phyloP scores from a whole-genome alignment of 768 basidiomycete species.

The Lentinula guzmanii region DNA sequence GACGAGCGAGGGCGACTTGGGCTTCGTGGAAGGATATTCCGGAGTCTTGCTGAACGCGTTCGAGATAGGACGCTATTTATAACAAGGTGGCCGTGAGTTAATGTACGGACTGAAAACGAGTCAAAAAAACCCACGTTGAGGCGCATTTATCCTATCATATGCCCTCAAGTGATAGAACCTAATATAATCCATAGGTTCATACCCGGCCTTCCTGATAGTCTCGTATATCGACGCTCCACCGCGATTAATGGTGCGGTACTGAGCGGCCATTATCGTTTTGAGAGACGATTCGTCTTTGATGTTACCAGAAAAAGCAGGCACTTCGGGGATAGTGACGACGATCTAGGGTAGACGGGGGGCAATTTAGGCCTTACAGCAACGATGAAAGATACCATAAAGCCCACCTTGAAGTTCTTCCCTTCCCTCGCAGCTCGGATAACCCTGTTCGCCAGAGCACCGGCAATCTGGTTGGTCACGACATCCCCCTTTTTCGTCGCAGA shows the following conservation, averaged over 20 bases:
- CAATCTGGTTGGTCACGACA: constrained; percentile 79
- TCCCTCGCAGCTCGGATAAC: constrained; percentile 74
- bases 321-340: constrained; percentile 81
- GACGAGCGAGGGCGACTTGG: constrained; percentile 75
- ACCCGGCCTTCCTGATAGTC: constrained; percentile 67
- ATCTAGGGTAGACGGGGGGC: constrained; percentile 40
- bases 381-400: not conserved
- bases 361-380: not conserved
- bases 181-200: constrained; percentile 80
- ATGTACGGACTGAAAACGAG: not conserved
- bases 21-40: constrained; percentile 82
- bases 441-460: constrained; percentile 73
- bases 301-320: constrained; percentile 65
- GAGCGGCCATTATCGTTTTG: constrained; percentile 84
- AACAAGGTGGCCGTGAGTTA: not conserved
- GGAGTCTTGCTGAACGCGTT: constrained; percentile 59
- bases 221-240: constrained; percentile 87
- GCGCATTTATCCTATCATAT: constrained; percentile 88
- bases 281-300: constrained; percentile 59
- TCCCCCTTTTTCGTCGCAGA: constrained; percentile 61
- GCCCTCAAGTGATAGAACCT: constrained; percentile 89
- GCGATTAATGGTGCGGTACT: constrained; percentile 85
- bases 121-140: constrained; percentile 37
- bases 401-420: constrained; percentile 72
- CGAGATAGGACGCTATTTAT: constrained; percentile 23